A percentile compares a stretch with the other conserved stretches of the same genome.
phyloP scores from a whole-genome alignment of 1,139 yeast species.

The Geotrichum macrosporum region DNA sequence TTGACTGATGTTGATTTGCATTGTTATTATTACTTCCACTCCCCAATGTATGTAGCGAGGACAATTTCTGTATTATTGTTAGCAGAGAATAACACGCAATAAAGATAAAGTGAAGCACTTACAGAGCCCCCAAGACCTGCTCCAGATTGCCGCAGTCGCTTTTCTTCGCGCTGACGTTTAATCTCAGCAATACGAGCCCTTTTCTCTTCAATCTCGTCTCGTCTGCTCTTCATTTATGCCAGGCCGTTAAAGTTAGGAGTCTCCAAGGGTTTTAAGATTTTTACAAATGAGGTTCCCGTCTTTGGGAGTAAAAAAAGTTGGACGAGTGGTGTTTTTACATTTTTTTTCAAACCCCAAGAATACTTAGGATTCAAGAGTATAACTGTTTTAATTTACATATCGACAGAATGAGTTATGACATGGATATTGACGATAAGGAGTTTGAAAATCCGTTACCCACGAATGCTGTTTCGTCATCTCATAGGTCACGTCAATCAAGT shows the following conservation, averaged over 20 bases:
- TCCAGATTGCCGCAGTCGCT: conserved; percentile 21
- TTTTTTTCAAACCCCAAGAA: neutral
- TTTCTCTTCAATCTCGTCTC: conserved; percentile 46
- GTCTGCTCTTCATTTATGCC: conserved; percentile 30
- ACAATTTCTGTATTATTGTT: conserved; percentile 11
- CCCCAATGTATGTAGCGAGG: neutral
- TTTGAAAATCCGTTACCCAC: neutral
- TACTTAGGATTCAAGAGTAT: too few relatives aligned
- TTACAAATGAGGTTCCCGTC: neutral
- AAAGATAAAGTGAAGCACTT: neutral
- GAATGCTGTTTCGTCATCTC: neutral
- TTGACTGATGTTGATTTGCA: conserved; percentile 17
- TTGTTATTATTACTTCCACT: neutral
- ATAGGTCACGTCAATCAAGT: neutral
- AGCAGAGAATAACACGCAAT: neutral
- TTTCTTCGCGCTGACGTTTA: conserved; percentile 37
- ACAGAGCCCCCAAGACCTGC: conserved; percentile 14
- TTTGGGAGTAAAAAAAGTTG: neutral
- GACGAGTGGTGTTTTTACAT: neutral
- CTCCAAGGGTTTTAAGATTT: too few relatives aligned
- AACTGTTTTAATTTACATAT: neutral
- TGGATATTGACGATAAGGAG: conserved; percentile 13
- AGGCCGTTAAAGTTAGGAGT: neutral
- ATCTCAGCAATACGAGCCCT: conserved; percentile 46
- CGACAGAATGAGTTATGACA: conserved; percentile 6